Base-by-base conservation (phyloP, 1,284 basidiomycete genomes). In the Baeospora myosura region DNA sequence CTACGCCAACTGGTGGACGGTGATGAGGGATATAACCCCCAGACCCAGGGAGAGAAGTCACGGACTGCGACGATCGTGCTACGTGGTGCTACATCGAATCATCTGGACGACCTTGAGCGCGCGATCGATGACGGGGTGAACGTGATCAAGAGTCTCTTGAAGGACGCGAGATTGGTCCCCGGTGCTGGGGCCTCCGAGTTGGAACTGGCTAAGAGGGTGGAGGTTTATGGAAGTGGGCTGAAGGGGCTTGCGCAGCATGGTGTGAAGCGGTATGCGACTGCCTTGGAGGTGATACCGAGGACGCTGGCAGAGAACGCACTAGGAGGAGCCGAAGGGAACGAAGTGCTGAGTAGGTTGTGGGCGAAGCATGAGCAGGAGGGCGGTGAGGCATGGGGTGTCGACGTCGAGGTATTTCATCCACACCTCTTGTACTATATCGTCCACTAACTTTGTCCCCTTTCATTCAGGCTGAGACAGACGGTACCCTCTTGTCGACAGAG, bases 61-160 rank as follows among this genome's bases (percentile, higher is more conserved):
- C 72, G 81, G 33, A 97, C 91, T 25, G 86, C 93, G 25, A 97
- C 93, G 17, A 86, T 97, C 60, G 89, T 97, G n/a, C 69, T 97
- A 24, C 80, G 93, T n/a, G 96, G 96, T 3, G 95, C 96, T 30
- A 99, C 96, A 1, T 78, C 90, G 39, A 98, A 96, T 65, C 81
- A 84, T 51, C 69, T 98, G 41, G 96, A 99, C 60, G 96, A 98
- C 61, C 78, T 98, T 18, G 87, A 99, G 63, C 80, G 96, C 21
- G 92, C 94, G 21, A 77, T 99, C 41, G 96, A 98, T 58, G 95
- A 98, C 56, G 96, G 95, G 20, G 92, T 96, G 52, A 95, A 93
- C 63, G 94, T 96, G 32, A 88, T 99, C 66, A 96, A 98, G 66
- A 78, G 88, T 22, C 66, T 99, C 44, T 68, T 98, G 51, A 92